Evolutionary conservation across 1,284 basidiomycete genomes (phyloP).

Genomic region (Phellopilus nigrolimitatus): DNA sequence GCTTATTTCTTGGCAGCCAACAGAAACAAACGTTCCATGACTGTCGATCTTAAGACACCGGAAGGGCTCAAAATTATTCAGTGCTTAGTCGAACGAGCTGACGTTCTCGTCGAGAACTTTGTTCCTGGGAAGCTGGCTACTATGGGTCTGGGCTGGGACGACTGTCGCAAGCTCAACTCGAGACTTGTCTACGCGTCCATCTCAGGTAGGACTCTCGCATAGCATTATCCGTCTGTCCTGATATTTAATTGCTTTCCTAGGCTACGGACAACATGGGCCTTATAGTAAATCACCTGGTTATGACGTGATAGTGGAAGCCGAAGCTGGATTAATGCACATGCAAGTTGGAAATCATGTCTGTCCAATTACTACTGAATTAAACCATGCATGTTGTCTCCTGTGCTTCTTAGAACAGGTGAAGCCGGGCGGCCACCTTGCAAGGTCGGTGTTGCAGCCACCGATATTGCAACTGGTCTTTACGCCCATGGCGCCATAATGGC

Average conservation of each 20-base stretch:
- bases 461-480: conserved; percentile 91
- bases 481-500: conserved; percentile 93
- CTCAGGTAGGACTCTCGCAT: conserved; percentile 55
- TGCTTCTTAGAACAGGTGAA: conserved; percentile 75
- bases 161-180: conserved; percentile 77
- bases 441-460: conserved; percentile 87
- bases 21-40: conserved; percentile 86
- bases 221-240: conserved; percentile 1
- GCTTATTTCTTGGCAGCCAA: conserved; percentile 92
- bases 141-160: conserved; percentile 85
- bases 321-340: conserved; percentile 95
- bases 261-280: conserved; percentile 93
- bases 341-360: conserved; percentile 27
- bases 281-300: conserved; percentile 82
- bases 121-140: conserved; percentile 78
- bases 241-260: conserved; percentile 34
- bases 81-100: conserved; percentile 69
- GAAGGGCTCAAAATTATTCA: conserved; percentile 78
- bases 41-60: conserved; percentile 79
- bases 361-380: not conserved
- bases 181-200: conserved; percentile 86
- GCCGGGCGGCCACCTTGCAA: conserved; percentile 84
- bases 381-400: conserved; percentile 1
- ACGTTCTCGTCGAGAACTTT: conserved; percentile 89
- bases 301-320: conserved; percentile 87